A percentile compares a stretch with the other conserved stretches of the same genome.
phyloP scores from a whole-genome alignment of 345 rosid genomes.

The Murraya paniculata region DNA sequence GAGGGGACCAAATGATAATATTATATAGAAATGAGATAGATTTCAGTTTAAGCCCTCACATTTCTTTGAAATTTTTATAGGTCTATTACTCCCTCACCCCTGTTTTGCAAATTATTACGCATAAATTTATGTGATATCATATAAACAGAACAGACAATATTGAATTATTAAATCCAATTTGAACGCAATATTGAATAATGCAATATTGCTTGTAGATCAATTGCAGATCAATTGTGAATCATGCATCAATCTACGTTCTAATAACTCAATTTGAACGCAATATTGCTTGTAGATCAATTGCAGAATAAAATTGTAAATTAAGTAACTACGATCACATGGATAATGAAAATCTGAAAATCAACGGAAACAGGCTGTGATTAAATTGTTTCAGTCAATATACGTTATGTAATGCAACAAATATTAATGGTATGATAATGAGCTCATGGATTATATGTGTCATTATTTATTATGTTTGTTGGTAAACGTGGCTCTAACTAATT shows the following conservation, averaged over 20 bases:
- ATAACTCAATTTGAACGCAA: not conserved
- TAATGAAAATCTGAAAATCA: not conserved
- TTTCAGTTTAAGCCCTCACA: not conserved
- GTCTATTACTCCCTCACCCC: not conserved
- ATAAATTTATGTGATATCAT: not conserved
- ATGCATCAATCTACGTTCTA: no score
- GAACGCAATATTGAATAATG: no score
- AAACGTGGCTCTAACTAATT: not conserved
- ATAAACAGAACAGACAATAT: no score
- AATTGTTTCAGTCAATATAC: not conserved
- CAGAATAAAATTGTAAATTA: not conserved
- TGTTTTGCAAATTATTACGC: not conserved
- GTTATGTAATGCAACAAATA: not conserved
- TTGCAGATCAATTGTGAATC: no score
- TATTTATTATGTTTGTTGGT: constrained; percentile 1
- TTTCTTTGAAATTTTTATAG: no score
- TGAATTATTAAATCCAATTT: no score
- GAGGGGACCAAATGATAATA: not conserved
- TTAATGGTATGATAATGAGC: not conserved
- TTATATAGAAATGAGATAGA: no score
- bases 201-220: no score
- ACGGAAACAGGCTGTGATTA: not conserved
- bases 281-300: not conserved
- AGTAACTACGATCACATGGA: not conserved
- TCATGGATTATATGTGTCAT: not conserved